These are phyloP conservation scores for Tubosaeta brunneosetosa DNA, from an alignment of 768 basidiomycete genomes.

Conservation along the genomic window DNA sequence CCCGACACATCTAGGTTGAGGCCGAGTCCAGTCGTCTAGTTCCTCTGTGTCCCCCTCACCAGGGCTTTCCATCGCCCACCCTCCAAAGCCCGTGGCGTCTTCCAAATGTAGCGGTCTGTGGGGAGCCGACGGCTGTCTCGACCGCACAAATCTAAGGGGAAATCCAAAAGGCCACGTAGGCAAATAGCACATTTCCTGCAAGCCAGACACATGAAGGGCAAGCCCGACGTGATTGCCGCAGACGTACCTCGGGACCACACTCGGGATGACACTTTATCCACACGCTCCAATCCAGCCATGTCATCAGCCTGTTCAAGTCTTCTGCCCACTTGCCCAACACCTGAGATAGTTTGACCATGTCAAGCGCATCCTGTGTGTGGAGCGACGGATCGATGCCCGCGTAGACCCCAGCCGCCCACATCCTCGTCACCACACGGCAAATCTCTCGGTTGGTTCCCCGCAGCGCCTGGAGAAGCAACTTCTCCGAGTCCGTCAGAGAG, in stretches of 20 bases:
- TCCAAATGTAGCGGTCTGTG: too few relatives aligned
- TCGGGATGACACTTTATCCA: not conserved
- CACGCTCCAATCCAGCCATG: not conserved
- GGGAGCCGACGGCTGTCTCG: too few relatives aligned
- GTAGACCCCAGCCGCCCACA: not conserved
- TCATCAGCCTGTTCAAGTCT: not conserved
- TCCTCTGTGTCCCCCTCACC: not conserved
- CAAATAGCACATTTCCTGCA: conserved; percentile 17
- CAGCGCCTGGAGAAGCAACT: not conserved
- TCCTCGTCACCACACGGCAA: not conserved
- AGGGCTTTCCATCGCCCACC: not conserved
- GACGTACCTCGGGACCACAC: not conserved
- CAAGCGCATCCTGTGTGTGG: not conserved
- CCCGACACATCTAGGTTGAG: conserved; percentile 11
- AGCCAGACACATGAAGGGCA: too few relatives aligned
- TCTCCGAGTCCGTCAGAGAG: not conserved
- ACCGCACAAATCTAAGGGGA: not conserved
- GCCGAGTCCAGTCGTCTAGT: conserved; percentile 5
- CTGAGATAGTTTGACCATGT: not conserved
- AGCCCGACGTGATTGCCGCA: too few relatives aligned
- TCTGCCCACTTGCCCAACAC: not conserved
- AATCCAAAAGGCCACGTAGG: conserved; percentile 13
- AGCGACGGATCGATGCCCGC: not conserved
- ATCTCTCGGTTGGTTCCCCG: not conserved
- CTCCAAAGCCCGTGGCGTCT: not conserved